A percentile compares a stretch with the other conserved stretches of the same genome.
These are phyloP conservation scores for Cinnamomum chago DNA, from an alignment of 164 flowering plant genomes.

Conservation along the genomic window DNA sequence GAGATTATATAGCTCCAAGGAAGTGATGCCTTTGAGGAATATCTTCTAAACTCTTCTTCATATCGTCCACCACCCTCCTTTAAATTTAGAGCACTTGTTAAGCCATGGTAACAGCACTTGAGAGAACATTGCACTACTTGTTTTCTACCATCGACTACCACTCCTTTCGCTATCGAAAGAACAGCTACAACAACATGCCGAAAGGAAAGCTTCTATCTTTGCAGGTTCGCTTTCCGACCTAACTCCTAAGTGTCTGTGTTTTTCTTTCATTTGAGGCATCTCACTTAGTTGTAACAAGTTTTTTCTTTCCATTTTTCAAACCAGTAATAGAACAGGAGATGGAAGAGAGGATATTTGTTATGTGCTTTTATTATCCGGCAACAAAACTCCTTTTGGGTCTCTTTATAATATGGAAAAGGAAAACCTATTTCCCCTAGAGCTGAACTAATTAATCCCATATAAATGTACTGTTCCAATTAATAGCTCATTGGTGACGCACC, in stretches of 20 bases:
- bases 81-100: neutral
- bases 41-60: neutral
- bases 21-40: neutral
- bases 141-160: conserved; percentile 15
- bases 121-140: conserved; percentile 5
- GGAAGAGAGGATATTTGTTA: neutral
- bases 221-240: conserved; percentile 55
- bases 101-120: neutral
- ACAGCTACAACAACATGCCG: conserved; percentile 45
- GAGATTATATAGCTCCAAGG: neutral
- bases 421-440: too few relatives aligned
- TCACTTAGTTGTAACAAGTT: too few relatives aligned
- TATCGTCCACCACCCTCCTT: neutral
- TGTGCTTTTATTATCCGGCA: neutral
- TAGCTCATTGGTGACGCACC: too few relatives aligned
- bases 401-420: too few relatives aligned
- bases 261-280: neutral
- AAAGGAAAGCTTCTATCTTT: conserved; percentile 77
- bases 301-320: too few relatives aligned
- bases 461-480: too few relatives aligned
- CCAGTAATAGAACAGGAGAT: neutral
- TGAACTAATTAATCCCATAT: too few relatives aligned
- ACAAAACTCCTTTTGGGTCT: neutral
- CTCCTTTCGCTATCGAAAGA: conserved; percentile 35
- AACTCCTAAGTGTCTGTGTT: neutral